Base-by-base conservation (phyloP, 2,329 filamentous ascomycete genomes). In the Clonostachys rosea region DNA sequence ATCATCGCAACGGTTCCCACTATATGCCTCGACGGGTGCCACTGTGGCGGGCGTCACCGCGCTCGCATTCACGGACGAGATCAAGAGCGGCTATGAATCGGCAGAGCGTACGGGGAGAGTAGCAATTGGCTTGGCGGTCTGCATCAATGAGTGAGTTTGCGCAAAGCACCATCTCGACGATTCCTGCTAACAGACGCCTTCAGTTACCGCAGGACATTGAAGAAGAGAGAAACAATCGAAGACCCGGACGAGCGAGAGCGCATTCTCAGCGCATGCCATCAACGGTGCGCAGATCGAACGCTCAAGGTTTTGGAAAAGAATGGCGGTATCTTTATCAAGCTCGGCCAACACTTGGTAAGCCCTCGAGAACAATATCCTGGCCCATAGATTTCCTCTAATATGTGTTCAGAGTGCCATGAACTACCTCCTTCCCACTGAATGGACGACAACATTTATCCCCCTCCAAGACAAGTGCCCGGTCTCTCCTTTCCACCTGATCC, bases 271-370 rank as follows among this genome's bases (percentile, higher is more conserved):
- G 84, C 84, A 52, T 97, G 94, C 62, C 94, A 99, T 67, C 87
- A 95, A 64, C 81, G 94, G 66, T 99, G 94, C 69, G 94, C 94
- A 33, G 80, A 90, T 58, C 83, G 94, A 51, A 96, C 94, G 1
- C 73, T 97, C 40, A 79, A 78, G 48, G 91, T 95, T 2, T 71
- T 97, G 54, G 94, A 99, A 75, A 90, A 89, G 74, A 97, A 96
- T 66, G 94, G 95, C 24, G 95, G 92, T 30, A 96, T 99, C 53
- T 99, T 97, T 59, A 97, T 99, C 65, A 99, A 99, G 69, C 74
- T 99, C 37, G 94, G 94, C 8, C 94, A 99, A 60, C 94, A 99
- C 68, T 67, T 99, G 67, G 83, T 85, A 74, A 40, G 68, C 9
- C 18, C 40, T 41, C 47, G 34, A 18, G 13, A 14, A 40, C 34